These are phyloP conservation scores for Apodospora peruviana DNA, from an alignment of 495 filamentous ascomycete genomes.

Conservation along the genomic window DNA sequence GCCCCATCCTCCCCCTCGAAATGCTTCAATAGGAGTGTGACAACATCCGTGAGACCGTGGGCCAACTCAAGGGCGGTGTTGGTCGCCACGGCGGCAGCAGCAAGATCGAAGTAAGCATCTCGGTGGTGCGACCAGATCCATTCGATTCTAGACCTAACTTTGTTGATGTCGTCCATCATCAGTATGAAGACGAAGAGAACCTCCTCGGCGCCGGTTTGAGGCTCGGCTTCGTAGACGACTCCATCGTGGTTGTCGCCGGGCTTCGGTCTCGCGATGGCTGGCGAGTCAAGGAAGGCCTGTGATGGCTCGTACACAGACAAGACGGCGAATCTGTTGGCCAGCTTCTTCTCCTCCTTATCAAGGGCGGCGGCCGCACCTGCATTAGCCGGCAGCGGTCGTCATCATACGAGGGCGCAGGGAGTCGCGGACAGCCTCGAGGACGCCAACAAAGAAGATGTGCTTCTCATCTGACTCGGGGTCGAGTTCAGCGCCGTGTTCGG, in stretches of 20 bases:
- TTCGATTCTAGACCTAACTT: conserved; percentile 8
- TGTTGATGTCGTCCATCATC: conserved; percentile 20
- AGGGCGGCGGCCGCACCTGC: background rate
- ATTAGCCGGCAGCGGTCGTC: background rate
- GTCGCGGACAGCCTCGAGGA: conserved; percentile 26
- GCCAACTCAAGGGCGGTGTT: conserved; percentile 39
- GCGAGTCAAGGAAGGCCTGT: conserved; percentile 28
- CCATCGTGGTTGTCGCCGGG: conserved; percentile 1
- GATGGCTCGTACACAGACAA: conserved; percentile 33
- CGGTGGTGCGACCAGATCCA: conserved; percentile 24
- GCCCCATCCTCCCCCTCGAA: conserved; percentile 15
- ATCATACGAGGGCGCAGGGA: conserved; percentile 22
- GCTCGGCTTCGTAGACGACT: conserved; percentile 30
- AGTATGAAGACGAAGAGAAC: conserved; percentile 15
- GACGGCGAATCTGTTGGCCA: conserved; percentile 24
- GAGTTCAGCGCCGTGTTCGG: conserved; percentile 9
- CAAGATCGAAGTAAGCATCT: conserved; percentile 26
- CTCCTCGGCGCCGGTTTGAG: conserved; percentile 17
- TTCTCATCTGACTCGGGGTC: conserved; percentile 18
- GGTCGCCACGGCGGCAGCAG: conserved; percentile 31
- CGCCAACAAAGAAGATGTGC: conserved; percentile 30
- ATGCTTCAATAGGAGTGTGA: conserved; percentile 18
- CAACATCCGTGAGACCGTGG: conserved; percentile 29
- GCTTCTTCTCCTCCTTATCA: background rate
- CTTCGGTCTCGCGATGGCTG: conserved; percentile 15